Evolutionary conservation across 2,329 filamentous ascomycete genomes (phyloP), one percentile per base, ranked within the genome.

Genomic region (Nannizziopsis arthrosporioides): DNA sequence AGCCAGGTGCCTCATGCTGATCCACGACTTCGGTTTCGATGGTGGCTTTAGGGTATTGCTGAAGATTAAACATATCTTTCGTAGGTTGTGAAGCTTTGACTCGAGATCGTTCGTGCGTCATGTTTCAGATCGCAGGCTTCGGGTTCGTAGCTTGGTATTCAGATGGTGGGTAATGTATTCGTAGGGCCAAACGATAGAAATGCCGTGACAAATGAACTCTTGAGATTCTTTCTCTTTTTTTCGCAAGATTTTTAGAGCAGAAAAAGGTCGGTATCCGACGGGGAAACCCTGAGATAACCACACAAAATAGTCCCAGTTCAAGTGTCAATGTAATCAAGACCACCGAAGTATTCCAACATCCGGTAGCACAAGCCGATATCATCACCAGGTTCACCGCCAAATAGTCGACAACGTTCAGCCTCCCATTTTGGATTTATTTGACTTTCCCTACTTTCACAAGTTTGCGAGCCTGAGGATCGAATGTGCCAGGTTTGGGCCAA

Each of bases 281-380:
- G 50, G n/a, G 17, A 36, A 10, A 30, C 22, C 15, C 12, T 19
- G 18, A 47, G 43, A 22, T 44, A 36, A 43, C 62, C 11, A 19
- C 19, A 10, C 3, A 34, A 15, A 17, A 11, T 1, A 14, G 17
- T 15, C 7, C 3, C 44, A 1, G 9, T 36, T 66, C 55, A 67
- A 62, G 61, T 58, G 49, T 71, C 60, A 51, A 73, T 68, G 57
- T 70, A 73, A 53, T 73, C 69, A 55, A 73, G 65, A 47, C 67
- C 67, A 55, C 62, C 68, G 50, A 73, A 73, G 48, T 69, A 71
- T 54, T 72, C 69, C 51, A 72, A 61, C 71, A 73, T 73, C 48
- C 66, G 65, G 55, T 68, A 68, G 57, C 70, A 72, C 38, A 73
- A 63, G 48, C 54, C 61, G 51, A 64, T 56, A 51, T 70, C 67